Evolutionary conservation across 1,284 basidiomycete species (phyloP), one percentile per base, ranked within the genome.

Genomic region (Bjerkandera adusta): DNA sequence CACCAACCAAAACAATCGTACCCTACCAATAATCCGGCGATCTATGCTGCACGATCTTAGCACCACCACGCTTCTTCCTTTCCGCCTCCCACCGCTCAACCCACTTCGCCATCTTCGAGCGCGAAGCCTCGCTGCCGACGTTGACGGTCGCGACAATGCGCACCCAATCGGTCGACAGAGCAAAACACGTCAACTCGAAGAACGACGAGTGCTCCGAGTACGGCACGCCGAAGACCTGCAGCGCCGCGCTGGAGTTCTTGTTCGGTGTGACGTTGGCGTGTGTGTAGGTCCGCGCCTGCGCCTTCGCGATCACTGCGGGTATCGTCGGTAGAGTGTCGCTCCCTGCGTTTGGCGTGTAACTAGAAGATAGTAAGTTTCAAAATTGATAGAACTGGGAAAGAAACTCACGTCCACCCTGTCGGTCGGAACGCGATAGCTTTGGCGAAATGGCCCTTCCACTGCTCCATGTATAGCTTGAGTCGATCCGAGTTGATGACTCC

Each of bases 151-250:
- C 91, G 55, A 98, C 95, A 75, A 98, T 95, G 58, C 75, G 85
- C 6, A 61, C 78, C 85, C 81, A 96, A 60, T 81, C 73, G 26
- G 92, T 71, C 10, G 85, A 89, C 61, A 98, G 75, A 3, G 92
- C 92, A 61, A 98, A 98, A 60, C 89, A 97, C 18, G 91, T 97
- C 59, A 94, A 73, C 67, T 97, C 94, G 57, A 89, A 89, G 67
- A 97, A 97, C 27, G 89, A 93, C 41, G 91, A 95, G 64, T 99
- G 95, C 63, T 97, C 95, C 3, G 92, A 96, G 63, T 97, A 97
- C 3, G 96, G 96, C 12, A 98, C 90, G 25, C 92, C 85, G 60
- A 85, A 93, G 46, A 97, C 73, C 68, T 87, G 85, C 46, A 89
- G 67, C 30, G 76, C 67, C 16, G 77, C 54, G 13, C 83, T 85